Conservation (phyloP, 192 early-diverging fungal genomes). For the Podila epigama region DNA sequence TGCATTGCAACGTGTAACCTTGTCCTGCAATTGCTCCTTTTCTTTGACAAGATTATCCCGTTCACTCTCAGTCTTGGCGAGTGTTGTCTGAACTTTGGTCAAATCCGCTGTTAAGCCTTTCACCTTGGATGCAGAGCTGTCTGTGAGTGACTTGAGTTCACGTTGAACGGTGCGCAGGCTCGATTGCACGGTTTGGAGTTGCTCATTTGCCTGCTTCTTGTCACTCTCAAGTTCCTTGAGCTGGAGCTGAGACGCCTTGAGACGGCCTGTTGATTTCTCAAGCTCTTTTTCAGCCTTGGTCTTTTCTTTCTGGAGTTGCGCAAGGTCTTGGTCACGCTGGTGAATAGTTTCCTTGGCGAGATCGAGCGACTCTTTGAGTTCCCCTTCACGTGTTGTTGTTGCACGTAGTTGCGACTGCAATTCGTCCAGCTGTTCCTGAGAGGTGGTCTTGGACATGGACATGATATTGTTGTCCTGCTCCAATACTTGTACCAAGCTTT, state of each 20-base stretch:
- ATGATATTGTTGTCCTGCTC: slow-evolving; percentile 14
- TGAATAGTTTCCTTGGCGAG: slow-evolving; percentile 35
- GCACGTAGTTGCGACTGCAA: background rate
- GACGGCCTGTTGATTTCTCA: background rate
- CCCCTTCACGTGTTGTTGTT: slow-evolving; percentile 7
- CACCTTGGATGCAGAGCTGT: background rate
- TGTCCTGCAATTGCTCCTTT: slow-evolving; percentile 7
- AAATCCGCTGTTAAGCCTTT: slow-evolving; percentile 10
- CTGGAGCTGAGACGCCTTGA: background rate
- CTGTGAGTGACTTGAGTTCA: slow-evolving; percentile 8
- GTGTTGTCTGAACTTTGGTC: slow-evolving; percentile 9
- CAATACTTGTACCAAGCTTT: slow-evolving; percentile 6
- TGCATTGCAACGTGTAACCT: slow-evolving; percentile 21
- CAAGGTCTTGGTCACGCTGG: slow-evolving; percentile 32
- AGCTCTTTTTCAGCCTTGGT: background rate
- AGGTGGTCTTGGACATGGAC: slow-evolving; percentile 8
- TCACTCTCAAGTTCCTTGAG: slow-evolving; percentile 17
- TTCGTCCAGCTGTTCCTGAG: slow-evolving; percentile 18
- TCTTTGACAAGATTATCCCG: slow-evolving; percentile 7
- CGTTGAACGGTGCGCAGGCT: slow-evolving; percentile 15
- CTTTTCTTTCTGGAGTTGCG: slow-evolving; percentile 1
- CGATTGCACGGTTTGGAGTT: background rate
- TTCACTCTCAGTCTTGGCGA: slow-evolving; percentile 17
- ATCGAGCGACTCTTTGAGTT: slow-evolving; percentile 14
- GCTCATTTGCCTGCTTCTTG: background rate